Evolutionary conservation across 768 basidiomycete genomes (phyloP).

Genomic region (Kondoa subrosea): DNA sequence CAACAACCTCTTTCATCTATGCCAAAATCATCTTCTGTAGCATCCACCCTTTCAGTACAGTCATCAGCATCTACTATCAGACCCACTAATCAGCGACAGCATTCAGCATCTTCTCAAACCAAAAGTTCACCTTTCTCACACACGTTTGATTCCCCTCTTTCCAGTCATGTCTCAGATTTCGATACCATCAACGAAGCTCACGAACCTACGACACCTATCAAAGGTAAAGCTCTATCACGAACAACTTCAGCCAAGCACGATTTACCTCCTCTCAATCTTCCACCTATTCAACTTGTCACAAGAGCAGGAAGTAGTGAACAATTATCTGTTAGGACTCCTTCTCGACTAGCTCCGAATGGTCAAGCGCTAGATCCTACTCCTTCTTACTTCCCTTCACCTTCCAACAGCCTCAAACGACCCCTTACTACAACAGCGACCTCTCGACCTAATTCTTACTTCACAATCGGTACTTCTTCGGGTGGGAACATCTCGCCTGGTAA

Average conservation of each 20-base stretch:
- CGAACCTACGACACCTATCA: background rate
- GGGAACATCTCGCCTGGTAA: background rate
- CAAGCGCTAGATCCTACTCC: background rate
- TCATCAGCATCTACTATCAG: constrained; percentile 5
- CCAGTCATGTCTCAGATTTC: background rate
- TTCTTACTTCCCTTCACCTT: background rate
- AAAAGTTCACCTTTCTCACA: background rate
- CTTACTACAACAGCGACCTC: background rate
- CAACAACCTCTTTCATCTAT: background rate
- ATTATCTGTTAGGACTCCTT: background rate
- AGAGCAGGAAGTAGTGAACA: background rate
- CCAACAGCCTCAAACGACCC: background rate
- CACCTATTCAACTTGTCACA: background rate
- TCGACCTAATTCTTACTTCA: background rate
- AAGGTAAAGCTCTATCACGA: background rate
- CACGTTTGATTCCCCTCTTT: background rate
- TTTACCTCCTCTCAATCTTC: background rate
- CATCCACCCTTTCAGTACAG: background rate
- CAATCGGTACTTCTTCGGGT: background rate
- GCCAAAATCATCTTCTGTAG: background rate
- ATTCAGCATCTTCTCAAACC: background rate
- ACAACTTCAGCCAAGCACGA: background rate
- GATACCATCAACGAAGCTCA: background rate
- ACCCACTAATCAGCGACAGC: background rate
- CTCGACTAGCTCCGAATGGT: background rate